Evolutionary conservation across 2,329 filamentous ascomycete species (phyloP), one percentile per base, ranked within the genome.

Genomic region (Bipolaris bicolor): DNA sequence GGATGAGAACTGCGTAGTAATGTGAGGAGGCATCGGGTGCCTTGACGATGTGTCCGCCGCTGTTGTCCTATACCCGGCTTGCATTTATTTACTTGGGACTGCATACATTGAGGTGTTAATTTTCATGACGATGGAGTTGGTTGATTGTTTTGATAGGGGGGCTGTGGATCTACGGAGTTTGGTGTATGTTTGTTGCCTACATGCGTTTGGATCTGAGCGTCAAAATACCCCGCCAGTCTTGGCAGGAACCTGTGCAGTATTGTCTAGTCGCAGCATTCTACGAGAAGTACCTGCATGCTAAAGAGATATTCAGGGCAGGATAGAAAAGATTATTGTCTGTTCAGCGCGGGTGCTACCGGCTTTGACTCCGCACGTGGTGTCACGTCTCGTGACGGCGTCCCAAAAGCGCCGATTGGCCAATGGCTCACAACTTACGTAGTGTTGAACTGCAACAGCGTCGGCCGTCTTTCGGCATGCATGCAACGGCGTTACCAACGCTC

Each of bases 1-100:
- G 55, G 74, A 77, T 44, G 75, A 77, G 54, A 76, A 76, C 40
- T 77, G 75, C 55, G 53, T 71, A 36, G 72, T 77, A 33, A 77
- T 77, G 75, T 77, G 58, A 64, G 49, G 36, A 48, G 20, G 29
- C 40, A 46, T 33, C 47, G 18, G n/a, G 20, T 43, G 39, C 26
- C 41, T 37, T 16, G n/a, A 31, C 22, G 22, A 24, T 54, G 50
- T 37, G n/a, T 16, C 39, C 29, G 26, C 24, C 33, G 54, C 44
- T 22, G 26, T 18, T 41, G 40, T 33, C 37, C 29, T 41, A 55
- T 45, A 56, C 52, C 55, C 51, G 22, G 36, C 29, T 39, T 45
- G 47, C 34, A 40, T 50, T 39, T 36, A 26, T 22, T 22, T 46
- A n/a, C 13, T 33, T 53, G 33, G 7, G 40, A 34, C 33, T 43